Percentiles rank a stretch among this genome's conserved stretches.
Evolutionary conservation across 2,329 filamentous ascomycete genomes (phyloP).

Genomic region (Ceratocystis cubensis): DNA sequence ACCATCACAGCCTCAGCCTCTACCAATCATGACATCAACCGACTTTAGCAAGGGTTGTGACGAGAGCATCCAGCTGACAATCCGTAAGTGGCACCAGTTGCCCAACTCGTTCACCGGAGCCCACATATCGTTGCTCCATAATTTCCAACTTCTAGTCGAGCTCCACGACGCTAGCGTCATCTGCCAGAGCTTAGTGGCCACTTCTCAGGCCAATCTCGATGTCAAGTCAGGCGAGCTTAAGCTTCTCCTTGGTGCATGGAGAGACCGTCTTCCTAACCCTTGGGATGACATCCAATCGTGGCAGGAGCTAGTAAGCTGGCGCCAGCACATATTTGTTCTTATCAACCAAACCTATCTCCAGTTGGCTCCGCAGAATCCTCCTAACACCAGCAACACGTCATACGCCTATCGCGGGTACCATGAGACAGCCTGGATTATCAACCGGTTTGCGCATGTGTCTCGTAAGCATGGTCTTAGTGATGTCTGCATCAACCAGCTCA

Average conservation of each 20-base stretch:
- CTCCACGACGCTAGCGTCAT: conserved; percentile 96
- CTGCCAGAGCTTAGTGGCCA: conserved; percentile 76
- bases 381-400: conserved; percentile 76
- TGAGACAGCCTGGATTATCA: conserved; percentile 99
- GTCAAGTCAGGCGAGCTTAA: conserved; percentile 93
- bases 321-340: conserved; percentile 94
- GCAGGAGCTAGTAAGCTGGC: conserved; percentile 99
- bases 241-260: conserved; percentile 83
- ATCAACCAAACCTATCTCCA: conserved; percentile 91
- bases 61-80: conserved; percentile 92
- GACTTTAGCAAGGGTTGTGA: conserved; percentile 89
- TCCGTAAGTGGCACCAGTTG: conserved; percentile 98
- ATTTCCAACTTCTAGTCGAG: conserved; percentile 96
- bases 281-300: conserved; percentile 99
- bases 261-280: conserved; percentile 86
- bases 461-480: conserved; percentile 94
- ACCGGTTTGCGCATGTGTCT: conserved; percentile 93
- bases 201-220: conserved; percentile 74
- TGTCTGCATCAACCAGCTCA: conserved; percentile 93
- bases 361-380: conserved; percentile 59
- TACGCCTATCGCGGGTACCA: conserved; percentile 97
- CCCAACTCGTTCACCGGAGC: conserved; percentile 86
- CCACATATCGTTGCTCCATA: conserved; percentile 86
- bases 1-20: conserved; percentile 2
- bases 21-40: conserved; percentile 30